Base-by-base conservation (phyloP, 2,329 filamentous ascomycete species). In the Diaporthe eres region DNA sequence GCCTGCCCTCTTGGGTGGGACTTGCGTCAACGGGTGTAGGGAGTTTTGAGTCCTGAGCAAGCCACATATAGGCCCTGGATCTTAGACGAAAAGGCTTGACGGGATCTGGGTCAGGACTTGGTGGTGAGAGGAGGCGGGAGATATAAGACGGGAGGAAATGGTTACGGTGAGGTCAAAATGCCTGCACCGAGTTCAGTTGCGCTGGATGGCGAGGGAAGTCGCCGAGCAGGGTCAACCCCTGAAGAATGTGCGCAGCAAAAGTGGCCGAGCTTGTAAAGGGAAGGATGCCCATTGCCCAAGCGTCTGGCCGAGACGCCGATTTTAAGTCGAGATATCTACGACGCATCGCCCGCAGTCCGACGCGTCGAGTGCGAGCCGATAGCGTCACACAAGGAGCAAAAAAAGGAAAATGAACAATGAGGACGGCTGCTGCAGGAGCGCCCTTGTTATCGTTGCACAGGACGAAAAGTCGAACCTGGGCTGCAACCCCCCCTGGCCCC, bases 371-470 rank as follows among this genome's bases (percentile, higher is more conserved):
- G 65, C 37, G 49, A 55, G 65, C 47, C 22, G 31, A 39, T 22
- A 53, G 65, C 65, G 65, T 68, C 47, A 25, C 65, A 68, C 65
- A 53, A 39, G 31, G 28, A 34, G 44, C 47, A 53, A 39, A 51
- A 53, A 19, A 37, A 61, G 31, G 22, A 70, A 53, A 47, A 28
- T 55, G 65, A 55, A 55, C 60, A 49, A 49, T 47, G 60, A 65
- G 42, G 17, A 34, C 44, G 28, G 34, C 47, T 53, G 31, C 65
- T 42, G 65, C 34, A 70, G 47, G 65, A 39, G 28, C 34, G 65
- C 22, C 47, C 34, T 42, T 70, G 65, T 70, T 70, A 55, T 70
- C 49, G 65, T 70, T 55, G 65, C 65, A 70, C 65, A 55, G 49
- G 49, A 70, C 65, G 65, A 70, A 70, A 70, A 70, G 34, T 53